phyloP scores from a whole-genome alignment of 371 early-diverging fungal genomes.

The Blastocladiella emersonii region DNA sequence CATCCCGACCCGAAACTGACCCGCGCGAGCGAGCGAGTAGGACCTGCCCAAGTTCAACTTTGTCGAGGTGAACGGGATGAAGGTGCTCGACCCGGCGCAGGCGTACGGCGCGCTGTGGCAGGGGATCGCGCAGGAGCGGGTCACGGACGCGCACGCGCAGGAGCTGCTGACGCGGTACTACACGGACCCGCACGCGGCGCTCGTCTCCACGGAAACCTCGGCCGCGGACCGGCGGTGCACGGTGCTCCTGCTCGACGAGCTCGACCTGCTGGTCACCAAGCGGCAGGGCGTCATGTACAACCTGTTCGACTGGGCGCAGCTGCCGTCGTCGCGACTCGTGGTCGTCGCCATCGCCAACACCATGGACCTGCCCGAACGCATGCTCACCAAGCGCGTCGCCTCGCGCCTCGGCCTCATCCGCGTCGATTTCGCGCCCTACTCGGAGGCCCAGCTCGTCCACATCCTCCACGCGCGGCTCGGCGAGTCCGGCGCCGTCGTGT shows the following conservation, averaged over 20 bases:
- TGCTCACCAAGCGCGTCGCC: constrained; percentile 80
- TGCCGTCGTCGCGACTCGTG: constrained; percentile 62
- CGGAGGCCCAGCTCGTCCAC: constrained; percentile 57
- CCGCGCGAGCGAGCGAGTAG: too few species aligned
- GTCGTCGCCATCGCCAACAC: constrained; percentile 97
- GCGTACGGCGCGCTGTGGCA: constrained; percentile 76
- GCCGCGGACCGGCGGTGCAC: not conserved
- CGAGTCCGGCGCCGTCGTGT: constrained; percentile 53
- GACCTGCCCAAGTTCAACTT: constrained; percentile 59
- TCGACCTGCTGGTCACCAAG: constrained; percentile 86
- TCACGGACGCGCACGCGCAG: constrained; percentile 62
- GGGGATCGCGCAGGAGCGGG: constrained; percentile 38
- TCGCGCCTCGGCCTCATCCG: constrained; percentile 80
- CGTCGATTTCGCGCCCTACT: constrained; percentile 83
- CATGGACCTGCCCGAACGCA: constrained; percentile 94
- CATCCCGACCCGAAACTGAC: not conserved
- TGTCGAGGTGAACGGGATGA: constrained; percentile 93
- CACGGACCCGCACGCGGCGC: not conserved
- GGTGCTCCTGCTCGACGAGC: constrained; percentile 92
- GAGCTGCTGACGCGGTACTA: constrained; percentile 56
- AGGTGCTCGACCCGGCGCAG: constrained; percentile 78
- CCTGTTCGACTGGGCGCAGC: constrained; percentile 94
- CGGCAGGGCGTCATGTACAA: constrained; percentile 93
- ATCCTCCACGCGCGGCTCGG: constrained; percentile 69
- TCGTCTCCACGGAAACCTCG: not conserved